Evolutionary conservation across 805 yeast genomes (phyloP), one percentile per base, ranked within the genome.

Genomic region (Saturnispora sanitii): DNA sequence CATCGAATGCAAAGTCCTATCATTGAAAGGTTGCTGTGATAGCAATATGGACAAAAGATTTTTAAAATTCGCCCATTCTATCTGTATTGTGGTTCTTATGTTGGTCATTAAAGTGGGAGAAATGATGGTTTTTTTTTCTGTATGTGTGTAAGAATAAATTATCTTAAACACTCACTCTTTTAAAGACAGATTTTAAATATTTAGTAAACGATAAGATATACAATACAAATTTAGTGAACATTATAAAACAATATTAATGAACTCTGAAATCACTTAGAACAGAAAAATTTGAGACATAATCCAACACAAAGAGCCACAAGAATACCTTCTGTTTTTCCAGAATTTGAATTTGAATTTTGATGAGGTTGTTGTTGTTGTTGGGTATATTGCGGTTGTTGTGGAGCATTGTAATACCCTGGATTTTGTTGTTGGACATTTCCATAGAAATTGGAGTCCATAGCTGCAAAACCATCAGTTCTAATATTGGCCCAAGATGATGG

Each of bases 401-500:
- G 55, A 16, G 60, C 57, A 26, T 55, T 50, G 32, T 55, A 58
- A 33, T 55, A 55, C 13, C 50, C 53, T 28, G 50, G 45, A 15
- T 44, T 37, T 11, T 48, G 51, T 29, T 47, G 56, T 36, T 51
- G 55, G 17, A 49, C 49, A 17, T 37, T 28, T 26, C 43, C 43
- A 42, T 49, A 40, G 34, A 51, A 54, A 23, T 49, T 52, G 29
- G 50, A 58, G 27, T 40, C 49, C 62, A 58, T 56, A 3, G 62
- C 59, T 15, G 62, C 62, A 25, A 58, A 48, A 16, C 63, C 63
- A 35, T 55, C 50, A 4, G 58, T 52, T 44, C 51, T 49, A 33
- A 52, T 44, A 42, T 55, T 45, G 17, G 54, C 43, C 67, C 65
- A 55, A 27, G 58, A 47, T 4, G 48, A 52, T 18, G 77, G 77